phyloP scores from a whole-genome alignment of 2,329 filamentous ascomycete species.

The Aspergillus sp. region DNA sequence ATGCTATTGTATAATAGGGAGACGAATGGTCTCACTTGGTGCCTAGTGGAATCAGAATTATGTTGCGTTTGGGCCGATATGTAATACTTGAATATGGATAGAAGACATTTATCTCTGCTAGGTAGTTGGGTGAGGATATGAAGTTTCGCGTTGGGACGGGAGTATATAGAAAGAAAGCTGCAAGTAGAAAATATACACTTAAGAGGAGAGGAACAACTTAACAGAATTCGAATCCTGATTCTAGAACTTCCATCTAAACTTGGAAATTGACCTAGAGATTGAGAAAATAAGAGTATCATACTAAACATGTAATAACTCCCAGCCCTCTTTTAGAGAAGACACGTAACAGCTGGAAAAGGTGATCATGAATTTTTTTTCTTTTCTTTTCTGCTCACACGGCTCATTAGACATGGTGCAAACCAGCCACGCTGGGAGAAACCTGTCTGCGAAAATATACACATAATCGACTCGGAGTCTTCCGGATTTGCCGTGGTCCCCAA shows the following conservation, averaged over 20 bases:
- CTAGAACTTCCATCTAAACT: constrained; percentile 33
- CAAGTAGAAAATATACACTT: too few species aligned
- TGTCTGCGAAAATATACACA: constrained; percentile 30
- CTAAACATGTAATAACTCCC: constrained; percentile 32
- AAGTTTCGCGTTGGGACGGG: too few species aligned
- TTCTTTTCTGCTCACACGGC: constrained; percentile 33
- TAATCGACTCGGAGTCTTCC: constrained; percentile 27
- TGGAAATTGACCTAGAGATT: constrained; percentile 26
- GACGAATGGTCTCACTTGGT: too few species aligned
- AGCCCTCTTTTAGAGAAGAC: constrained; percentile 22
- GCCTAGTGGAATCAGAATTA: too few species aligned
- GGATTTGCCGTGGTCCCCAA: constrained; percentile 35
- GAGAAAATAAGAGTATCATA: constrained; percentile 27
- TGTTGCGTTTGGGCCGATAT: too few species aligned
- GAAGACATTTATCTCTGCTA: too few species aligned
- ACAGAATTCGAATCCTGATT: constrained; percentile 19
- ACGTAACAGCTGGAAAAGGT: constrained; percentile 33
- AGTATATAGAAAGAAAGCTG: too few species aligned
- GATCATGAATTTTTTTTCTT: constrained; percentile 37
- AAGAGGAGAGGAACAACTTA: not conserved
- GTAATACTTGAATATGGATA: too few species aligned
- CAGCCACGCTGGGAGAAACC: constrained; percentile 30
- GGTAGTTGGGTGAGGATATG: too few species aligned
- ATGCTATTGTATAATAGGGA: too few species aligned
- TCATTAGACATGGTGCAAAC: constrained; percentile 29